These are phyloP conservation scores for Sordariomycetes sp. DNA, from an alignment of 2,329 filamentous ascomycete genomes.

Conservation along the genomic window DNA sequence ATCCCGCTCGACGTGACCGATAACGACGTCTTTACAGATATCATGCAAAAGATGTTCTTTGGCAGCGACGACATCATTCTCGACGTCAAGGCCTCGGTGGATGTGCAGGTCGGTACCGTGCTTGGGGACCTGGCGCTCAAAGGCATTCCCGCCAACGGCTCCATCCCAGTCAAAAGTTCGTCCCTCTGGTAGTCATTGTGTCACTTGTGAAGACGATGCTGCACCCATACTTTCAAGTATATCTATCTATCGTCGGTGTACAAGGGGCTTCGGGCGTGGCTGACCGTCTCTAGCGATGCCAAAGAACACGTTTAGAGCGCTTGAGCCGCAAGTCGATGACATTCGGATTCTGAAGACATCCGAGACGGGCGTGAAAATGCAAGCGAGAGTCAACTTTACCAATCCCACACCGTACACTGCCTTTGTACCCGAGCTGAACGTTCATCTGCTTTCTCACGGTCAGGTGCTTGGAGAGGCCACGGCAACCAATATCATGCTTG, in stretches of 20 bases:
- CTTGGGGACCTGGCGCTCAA: slow-evolving; percentile 75
- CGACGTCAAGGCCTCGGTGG: slow-evolving; percentile 69
- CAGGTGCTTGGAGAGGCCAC: slow-evolving; percentile 69
- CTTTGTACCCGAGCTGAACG: slow-evolving; percentile 67
- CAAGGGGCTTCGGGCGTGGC: slow-evolving; percentile 12
- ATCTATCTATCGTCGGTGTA: slow-evolving; percentile 16
- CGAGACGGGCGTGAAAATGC: slow-evolving; percentile 58
- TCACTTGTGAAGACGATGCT: slow-evolving; percentile 15
- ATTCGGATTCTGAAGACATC: slow-evolving; percentile 67
- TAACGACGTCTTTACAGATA: slow-evolving; percentile 65
- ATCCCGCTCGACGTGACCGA: slow-evolving; percentile 79
- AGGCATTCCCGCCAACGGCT: slow-evolving; percentile 76
- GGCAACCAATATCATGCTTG: slow-evolving; percentile 53
- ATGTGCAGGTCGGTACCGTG: slow-evolving; percentile 72
- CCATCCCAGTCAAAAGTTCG: slow-evolving; percentile 90
- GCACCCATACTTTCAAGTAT: slow-evolving; percentile 16
- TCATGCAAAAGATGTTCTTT: slow-evolving; percentile 75
- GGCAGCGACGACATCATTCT: slow-evolving; percentile 61
- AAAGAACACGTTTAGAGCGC: slow-evolving; percentile 35
- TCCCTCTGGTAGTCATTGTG: slow-evolving; percentile 36
- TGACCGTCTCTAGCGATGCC: slow-evolving; percentile 46
- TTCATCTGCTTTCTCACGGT: slow-evolving; percentile 66
- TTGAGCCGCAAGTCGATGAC: slow-evolving; percentile 58
- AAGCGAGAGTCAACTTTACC: slow-evolving; percentile 69
- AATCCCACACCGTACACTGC: slow-evolving; percentile 88